Evolutionary conservation across 768 basidiomycete genomes (phyloP).

Genomic region (Hysterangium stoloniferum): DNA sequence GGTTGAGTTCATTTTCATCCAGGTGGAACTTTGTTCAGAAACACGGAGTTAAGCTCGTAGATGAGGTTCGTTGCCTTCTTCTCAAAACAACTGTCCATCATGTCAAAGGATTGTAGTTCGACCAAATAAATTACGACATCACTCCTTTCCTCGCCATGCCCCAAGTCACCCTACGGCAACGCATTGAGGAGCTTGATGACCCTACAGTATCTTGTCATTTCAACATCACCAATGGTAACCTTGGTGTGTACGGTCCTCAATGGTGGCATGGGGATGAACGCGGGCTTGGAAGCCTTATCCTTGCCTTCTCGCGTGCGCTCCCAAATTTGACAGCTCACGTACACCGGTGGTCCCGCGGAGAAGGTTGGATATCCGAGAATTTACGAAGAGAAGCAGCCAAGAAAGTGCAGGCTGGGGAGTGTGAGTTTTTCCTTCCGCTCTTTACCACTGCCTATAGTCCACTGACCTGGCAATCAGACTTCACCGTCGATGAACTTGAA

Average conservation of each 20-base stretch:
- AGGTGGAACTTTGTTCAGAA: slow-evolving; percentile 36
- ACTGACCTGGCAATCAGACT: neutral
- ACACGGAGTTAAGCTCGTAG: slow-evolving; percentile 41
- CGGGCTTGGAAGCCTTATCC: slow-evolving; percentile 4
- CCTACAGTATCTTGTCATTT: slow-evolving; percentile 3
- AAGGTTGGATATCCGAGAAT: slow-evolving; percentile 12
- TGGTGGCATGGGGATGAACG: slow-evolving; percentile 1
- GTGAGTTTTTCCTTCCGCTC: slow-evolving; percentile 1
- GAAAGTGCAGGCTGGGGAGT: neutral
- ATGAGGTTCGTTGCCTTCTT: slow-evolving; percentile 25
- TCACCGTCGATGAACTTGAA: slow-evolving; percentile 8
- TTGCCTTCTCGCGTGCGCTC: slow-evolving; percentile 7
- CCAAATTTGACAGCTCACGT: slow-evolving; percentile 12
- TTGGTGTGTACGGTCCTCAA: neutral
- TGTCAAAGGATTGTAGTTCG: slow-evolving; percentile 5
- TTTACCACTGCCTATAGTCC: neutral
- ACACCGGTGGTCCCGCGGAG: slow-evolving; percentile 2
- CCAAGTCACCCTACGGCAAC: neutral
- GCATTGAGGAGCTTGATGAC: slow-evolving; percentile 9
- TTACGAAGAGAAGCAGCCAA: slow-evolving; percentile 5
- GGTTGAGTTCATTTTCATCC: neutral
- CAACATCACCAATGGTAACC: slow-evolving; percentile 9
- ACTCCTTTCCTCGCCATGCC: slow-evolving; percentile 11
- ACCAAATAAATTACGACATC: slow-evolving; percentile 11
- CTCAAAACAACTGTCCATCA: neutral